Base-by-base conservation (phyloP, 1,139 yeast genomes). In the Candida anutae region DNA sequence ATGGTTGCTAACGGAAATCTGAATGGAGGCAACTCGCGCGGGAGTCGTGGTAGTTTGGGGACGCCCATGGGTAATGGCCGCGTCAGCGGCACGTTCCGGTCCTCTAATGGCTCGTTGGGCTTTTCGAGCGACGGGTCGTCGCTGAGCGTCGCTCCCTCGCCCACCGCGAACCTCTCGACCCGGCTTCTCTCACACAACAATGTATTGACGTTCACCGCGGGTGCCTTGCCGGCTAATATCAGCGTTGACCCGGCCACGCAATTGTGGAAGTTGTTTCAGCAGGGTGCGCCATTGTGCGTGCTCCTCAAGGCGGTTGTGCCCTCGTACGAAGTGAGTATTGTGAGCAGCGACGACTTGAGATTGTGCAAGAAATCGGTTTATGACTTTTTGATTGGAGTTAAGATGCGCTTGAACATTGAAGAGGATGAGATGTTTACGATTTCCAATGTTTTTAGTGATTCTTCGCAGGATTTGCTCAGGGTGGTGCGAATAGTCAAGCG, bases 181-280 rank as follows among this genome's bases (percentile, higher is more conserved):
- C n/a, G n/a, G n/a, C 38, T 44, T 38, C 27, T 38, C 36, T 37
- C 8, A 8, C 10, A 41, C 22, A 50, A 50, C 34, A 55, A 63
- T 34, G 51, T 69, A 30, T 65, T 62, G 38, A 80, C 90, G 0
- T 80, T 77, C 51, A 70, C 83, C 18, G 80, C 84, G 24, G 93
- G 93, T 16, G 77, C 78, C 13, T 56, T 80, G 26, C 93, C 93
- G 3, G 80, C 84, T 3, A 75, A 71, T 31, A 65, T 74, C 32
- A 70, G 73, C 32, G 80, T 83, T 43, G 99, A 90, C 48, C 96
- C 98, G 3, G 96, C 84, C 3, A 85, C 96, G 1, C 88, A 85
- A 39, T 55, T 90, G 28, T 84, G 95, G 77, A 79, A 84, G 42
- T 62, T 90, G 26, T 79, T 90, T 46, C 93, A 90, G 43, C 87